Percentiles rank a stretch among this genome's conserved stretches.
Conservation (phyloP, 495 filamentous ascomycete species). For the Penicillium riverlandense region DNA sequence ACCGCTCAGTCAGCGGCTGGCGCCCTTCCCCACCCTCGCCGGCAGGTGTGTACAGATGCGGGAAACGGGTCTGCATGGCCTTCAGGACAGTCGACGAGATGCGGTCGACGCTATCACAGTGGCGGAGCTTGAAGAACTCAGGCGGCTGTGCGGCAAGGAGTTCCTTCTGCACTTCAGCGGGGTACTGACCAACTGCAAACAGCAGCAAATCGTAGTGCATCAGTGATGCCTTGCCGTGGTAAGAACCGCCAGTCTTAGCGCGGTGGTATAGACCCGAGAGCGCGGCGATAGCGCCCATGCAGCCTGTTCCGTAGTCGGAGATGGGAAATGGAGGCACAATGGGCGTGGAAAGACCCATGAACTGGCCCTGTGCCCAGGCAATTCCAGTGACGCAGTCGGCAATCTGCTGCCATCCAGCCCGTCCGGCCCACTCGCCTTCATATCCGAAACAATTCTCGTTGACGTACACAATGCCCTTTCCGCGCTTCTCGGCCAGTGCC, state of each 20-base stretch:
- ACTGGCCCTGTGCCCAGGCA: conserved; percentile 66
- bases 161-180: conserved; percentile 46
- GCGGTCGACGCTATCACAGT: conserved; percentile 66
- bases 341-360: conserved; percentile 63
- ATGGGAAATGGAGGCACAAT: conserved; percentile 78
- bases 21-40: conserved; percentile 8
- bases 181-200: conserved; percentile 54
- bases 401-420: conserved; percentile 51
- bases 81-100: conserved; percentile 58
- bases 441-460: conserved; percentile 69
- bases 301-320: conserved; percentile 72
- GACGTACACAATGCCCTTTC: conserved; percentile 61
- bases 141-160: conserved; percentile 46
- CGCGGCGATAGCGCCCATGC: conserved; percentile 58
- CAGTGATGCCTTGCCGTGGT: conserved; percentile 55
- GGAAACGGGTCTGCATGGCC: conserved; percentile 47
- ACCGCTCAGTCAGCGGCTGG: conserved; percentile 29
- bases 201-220: conserved; percentile 67
- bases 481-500: conserved; percentile 42
- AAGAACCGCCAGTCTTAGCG: conserved; percentile 55
- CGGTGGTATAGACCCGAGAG: conserved; percentile 56
- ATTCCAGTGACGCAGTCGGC: conserved; percentile 54
- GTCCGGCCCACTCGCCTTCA: conserved; percentile 39
- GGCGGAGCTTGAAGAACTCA: conserved; percentile 58
- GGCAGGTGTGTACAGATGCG: conserved; percentile 25